These are phyloP conservation scores for Marsdenia floribunda DNA, from an alignment of 257 asterid species.

Conservation along the genomic window DNA sequence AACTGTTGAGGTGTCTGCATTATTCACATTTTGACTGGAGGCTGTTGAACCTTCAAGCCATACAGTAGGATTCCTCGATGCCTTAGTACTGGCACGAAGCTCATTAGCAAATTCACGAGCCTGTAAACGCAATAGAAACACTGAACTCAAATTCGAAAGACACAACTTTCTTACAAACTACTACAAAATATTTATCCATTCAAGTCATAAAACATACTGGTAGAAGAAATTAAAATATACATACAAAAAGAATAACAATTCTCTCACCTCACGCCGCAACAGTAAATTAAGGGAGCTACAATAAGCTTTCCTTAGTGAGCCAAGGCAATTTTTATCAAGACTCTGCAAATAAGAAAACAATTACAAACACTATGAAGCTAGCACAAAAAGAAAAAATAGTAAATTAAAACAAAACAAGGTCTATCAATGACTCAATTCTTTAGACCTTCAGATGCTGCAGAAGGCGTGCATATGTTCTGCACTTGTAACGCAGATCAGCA, in stretches of 20 bases:
- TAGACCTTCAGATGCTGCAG: slow-evolving; percentile 91
- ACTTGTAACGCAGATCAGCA: slow-evolving; percentile 88
- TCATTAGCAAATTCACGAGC: slow-evolving; percentile 99
- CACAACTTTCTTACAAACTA: background rate
- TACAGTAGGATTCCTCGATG: slow-evolving; percentile 58
- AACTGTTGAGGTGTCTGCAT: slow-evolving; percentile 69
- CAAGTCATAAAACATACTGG: background rate
- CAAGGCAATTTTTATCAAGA: slow-evolving; percentile 83
- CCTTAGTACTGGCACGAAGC: slow-evolving; percentile 85
- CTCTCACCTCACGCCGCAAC: slow-evolving; percentile 85
- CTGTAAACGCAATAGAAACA: slow-evolving; percentile 32
- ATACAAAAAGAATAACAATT: slow-evolving; percentile 19
- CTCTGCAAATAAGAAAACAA: slow-evolving; percentile 43
- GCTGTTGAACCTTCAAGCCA: slow-evolving; percentile 89
- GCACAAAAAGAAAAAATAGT: slow-evolving; percentile 13
- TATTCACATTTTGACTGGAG: slow-evolving; percentile 55
- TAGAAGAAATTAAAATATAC: slow-evolving; percentile 16
- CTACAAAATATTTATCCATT: background rate
- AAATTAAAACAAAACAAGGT: slow-evolving; percentile 4
- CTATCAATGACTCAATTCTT: slow-evolving; percentile 13
- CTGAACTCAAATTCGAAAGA: background rate
- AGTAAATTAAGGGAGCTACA: slow-evolving; percentile 92
- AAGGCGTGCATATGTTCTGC: slow-evolving; percentile 98
- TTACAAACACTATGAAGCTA: slow-evolving; percentile 16
- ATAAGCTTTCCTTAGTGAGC: slow-evolving; percentile 86